Base-by-base conservation (phyloP, 2,329 filamentous ascomycete genomes). In the Neurospora sp. region DNA sequence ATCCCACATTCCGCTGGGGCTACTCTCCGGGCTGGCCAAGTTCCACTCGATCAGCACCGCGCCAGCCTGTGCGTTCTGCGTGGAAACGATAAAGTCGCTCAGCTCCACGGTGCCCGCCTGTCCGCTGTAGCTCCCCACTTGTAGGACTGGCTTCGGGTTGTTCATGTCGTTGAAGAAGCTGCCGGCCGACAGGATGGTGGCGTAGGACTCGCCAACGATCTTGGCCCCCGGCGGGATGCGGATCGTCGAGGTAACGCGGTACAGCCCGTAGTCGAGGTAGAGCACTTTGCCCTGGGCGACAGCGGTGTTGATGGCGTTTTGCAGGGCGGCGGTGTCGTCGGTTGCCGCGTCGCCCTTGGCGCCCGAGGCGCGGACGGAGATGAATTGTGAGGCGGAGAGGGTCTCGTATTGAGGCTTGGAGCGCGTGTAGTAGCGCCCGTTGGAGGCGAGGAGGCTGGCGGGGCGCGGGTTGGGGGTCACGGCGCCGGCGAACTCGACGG, bases 41-140 rank as follows among this genome's bases (percentile, higher is more conserved):
- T 93, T 93, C 83, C 88, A 93, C 77, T 93, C 84, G 69, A 93
- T 87, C 10, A 93, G 81, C 8, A 89, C 83, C 1, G 91, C 91
- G 8, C 92, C 91, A 0, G 87, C 83, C 41, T 88, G 84, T 38
- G 88, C 80, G 2, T 90, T 90, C 71, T 87, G 84, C 0, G 90
- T 92, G 70, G 85, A 86, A n/a, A 94, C 83, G 65, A 94, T 85
- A 74, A 91, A 88, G 76, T 94, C 91, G 8, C 85, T 88, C 81
- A 90, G 87, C 78, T 93, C 91, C 17, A 93, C 84, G 12, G 80
- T 81, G 8, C 91, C 92, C 15, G 78, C 78, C 65, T 92, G 86
- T 8, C 91, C 90, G 0, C 85, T 81, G 2, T 76, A 78, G n/a
- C 40, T 66, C 28, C 87, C 87, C 3, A 90, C 81, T 74, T 88